Base-by-base conservation (phyloP, 2,329 filamentous ascomycete species). In the Colletotrichum sp. region DNA sequence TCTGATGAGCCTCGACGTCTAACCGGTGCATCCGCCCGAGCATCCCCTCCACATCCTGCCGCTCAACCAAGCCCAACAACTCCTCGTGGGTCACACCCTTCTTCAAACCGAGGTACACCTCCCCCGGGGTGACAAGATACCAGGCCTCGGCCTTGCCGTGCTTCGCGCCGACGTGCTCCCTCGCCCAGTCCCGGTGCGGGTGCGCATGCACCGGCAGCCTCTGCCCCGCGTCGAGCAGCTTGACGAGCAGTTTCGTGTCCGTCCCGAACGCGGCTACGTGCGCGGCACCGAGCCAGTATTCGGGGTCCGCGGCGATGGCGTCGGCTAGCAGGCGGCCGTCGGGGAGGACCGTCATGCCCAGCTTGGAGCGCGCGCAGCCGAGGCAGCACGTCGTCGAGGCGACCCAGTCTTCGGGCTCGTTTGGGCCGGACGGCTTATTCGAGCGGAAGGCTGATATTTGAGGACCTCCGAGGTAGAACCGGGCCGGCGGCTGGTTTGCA, bases 121-220 rank as follows among this genome's bases (percentile, higher is more conserved):
- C 39, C 5, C 39, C 39, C 39, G 18, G 39, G 1, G 39, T 43
- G 39, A 43, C 9, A 1, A 60, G 24, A 9, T 67, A 52, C 64
- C 64, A 67, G 34, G 78, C 77, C 39, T 80, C 79, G 14, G 79
- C 79, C 64, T 80, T 80, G 67, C 79, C 78, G 36, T 80, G 76
- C 32, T 69, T 69, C 26, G 59, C 61, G 14, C 71, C 72, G 7
- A 77, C 36, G 65, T 79, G 77, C 57, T 77, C 67, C n/a, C 26
- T 63, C 4, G 77, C 78, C 76, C 78, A 80, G 61, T 75, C 71
- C 14, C 74, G 74, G 26, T 77, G 76, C 24, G 78, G 79, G 34
- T 80, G 78, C 3, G 77, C 79, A 39, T 79, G 79, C 4, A 80
- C 75, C 75, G 78, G 79, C 4, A 80, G 77, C 2, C 78, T 70